Evolutionary conservation across 768 basidiomycete species (phyloP).

Genomic region (Lactarius vividus): DNA sequence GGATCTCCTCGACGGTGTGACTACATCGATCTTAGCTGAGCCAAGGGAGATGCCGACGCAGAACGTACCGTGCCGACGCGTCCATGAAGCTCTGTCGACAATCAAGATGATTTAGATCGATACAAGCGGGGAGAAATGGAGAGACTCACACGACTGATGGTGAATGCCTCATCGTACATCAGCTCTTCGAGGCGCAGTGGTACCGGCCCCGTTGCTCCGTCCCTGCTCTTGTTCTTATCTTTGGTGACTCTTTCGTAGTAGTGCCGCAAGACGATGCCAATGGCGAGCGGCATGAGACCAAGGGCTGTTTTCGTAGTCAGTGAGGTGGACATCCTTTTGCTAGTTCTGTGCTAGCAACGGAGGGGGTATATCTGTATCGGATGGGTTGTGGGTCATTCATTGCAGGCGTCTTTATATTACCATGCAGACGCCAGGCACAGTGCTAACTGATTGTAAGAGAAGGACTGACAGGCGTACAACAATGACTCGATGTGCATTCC

Average conservation of each 20-base stretch:
- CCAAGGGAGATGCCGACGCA: not conserved
- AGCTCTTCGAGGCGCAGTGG: not conserved
- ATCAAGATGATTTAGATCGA: too few relatives aligned
- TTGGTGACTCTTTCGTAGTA: not conserved
- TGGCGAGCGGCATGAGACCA: not conserved
- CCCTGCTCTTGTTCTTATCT: not conserved
- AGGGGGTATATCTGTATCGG: not conserved
- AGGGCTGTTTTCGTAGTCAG: not conserved
- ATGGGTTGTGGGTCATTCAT: not conserved
- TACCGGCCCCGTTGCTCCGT: not conserved
- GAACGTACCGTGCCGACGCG: not conserved
- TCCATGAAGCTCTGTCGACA: not conserved
- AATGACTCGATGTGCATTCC: too few relatives aligned
- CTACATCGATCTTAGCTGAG: not conserved
- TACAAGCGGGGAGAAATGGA: not conserved
- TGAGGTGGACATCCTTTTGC: not conserved
- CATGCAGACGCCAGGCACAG: too few relatives aligned
- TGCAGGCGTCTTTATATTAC: not conserved
- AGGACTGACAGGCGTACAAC: too few relatives aligned
- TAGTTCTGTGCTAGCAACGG: not conserved
- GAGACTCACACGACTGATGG: not conserved
- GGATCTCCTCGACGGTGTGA: slow-evolving; percentile 58
- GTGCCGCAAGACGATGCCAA: not conserved
- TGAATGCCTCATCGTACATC: slow-evolving; percentile 2
- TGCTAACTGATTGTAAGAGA: too few relatives aligned